Percentiles rank a stretch among this genome's conserved stretches.
These are phyloP conservation scores for Astrephomene gubernaculifera DNA, from an alignment of 139 green algal species.

Conservation along the genomic window DNA sequence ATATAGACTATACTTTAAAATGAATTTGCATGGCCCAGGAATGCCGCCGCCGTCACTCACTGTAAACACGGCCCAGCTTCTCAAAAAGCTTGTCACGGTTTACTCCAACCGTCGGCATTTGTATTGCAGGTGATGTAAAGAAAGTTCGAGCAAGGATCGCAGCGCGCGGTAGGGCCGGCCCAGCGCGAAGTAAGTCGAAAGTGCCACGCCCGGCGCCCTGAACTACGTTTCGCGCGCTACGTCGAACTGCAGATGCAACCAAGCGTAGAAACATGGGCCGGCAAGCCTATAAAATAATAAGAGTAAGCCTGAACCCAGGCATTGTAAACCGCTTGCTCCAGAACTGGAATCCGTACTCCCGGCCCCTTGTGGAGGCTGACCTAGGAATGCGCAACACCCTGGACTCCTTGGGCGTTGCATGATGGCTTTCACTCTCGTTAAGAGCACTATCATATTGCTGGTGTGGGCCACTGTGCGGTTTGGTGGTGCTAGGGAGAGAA, in stretches of 20 bases:
- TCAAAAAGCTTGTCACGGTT: constrained; percentile 92
- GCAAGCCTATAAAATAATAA: not conserved
- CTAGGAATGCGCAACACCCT: too few relatives aligned
- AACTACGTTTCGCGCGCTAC: constrained; percentile 17
- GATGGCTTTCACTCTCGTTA: too few relatives aligned
- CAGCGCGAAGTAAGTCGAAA: not conserved
- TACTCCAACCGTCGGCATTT: constrained; percentile 93
- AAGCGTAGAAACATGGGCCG: not conserved
- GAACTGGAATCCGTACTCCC: too few relatives aligned
- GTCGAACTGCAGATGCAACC: not conserved
- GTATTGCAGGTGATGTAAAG: constrained; percentile 22
- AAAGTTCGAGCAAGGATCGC: not conserved
- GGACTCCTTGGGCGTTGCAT: too few relatives aligned
- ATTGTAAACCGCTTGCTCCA: too few relatives aligned
- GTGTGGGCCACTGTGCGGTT: too few relatives aligned
- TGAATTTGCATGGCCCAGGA: not conserved
- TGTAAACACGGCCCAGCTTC: constrained; percentile 89
- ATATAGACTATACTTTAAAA: not conserved
- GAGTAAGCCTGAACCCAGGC: too few relatives aligned
- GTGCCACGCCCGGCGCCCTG: not conserved
- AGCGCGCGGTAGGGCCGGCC: not conserved
- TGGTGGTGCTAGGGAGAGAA: too few relatives aligned
- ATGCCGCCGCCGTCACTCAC: constrained; percentile 63
- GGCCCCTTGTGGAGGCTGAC: too few relatives aligned
- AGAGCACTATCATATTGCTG: too few relatives aligned